Evolutionary conservation across 1,139 yeast genomes (phyloP).

Genomic region (Taphrina pruni): DNA sequence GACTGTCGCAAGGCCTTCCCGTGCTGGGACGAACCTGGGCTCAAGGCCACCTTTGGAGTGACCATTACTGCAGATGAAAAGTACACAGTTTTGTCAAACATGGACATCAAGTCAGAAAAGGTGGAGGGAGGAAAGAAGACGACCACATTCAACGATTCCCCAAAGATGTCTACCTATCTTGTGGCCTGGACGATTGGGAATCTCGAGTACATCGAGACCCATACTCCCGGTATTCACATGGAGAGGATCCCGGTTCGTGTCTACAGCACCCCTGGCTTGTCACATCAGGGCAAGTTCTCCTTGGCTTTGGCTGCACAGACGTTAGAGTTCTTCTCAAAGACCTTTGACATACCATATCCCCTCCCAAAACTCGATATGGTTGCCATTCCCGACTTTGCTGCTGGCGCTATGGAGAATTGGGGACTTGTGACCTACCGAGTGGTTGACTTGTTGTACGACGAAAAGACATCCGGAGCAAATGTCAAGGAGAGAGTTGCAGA

Average conservation of each 20-base stretch:
- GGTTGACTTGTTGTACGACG: conserved; percentile 73
- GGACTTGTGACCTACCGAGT: conserved; percentile 84
- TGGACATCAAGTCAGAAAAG: conserved; percentile 50
- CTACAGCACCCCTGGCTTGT: conserved; percentile 77
- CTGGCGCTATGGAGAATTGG: conserved; percentile 95
- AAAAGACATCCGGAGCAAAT: conserved; percentile 66
- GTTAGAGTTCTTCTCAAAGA: conserved; percentile 71
- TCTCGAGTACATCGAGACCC: conserved; percentile 70
- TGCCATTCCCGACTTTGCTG: conserved; percentile 80
- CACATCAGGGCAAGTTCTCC: conserved; percentile 69
- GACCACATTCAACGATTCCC: conserved; percentile 66
- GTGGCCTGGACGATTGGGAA: conserved; percentile 87
- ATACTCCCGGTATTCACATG: conserved; percentile 55
- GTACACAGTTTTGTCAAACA: conserved; percentile 75
- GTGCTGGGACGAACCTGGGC: conserved; percentile 71
- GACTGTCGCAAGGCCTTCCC: conserved; percentile 87
- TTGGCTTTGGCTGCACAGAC: conserved; percentile 77
- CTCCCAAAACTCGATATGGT: conserved; percentile 82
- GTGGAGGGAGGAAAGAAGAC: conserved; percentile 62
- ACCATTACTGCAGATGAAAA: conserved; percentile 62
- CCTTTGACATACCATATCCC: conserved; percentile 76
- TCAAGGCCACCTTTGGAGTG: conserved; percentile 74
- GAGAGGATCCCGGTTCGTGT: conserved; percentile 75
- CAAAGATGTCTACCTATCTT: conserved; percentile 75
- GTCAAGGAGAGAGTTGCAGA: conserved; percentile 82